A percentile compares a stretch with the other conserved stretches of the same genome.
Evolutionary conservation across 805 yeast genomes (phyloP).

Genomic region (Metschnikowia gruessii): DNA sequence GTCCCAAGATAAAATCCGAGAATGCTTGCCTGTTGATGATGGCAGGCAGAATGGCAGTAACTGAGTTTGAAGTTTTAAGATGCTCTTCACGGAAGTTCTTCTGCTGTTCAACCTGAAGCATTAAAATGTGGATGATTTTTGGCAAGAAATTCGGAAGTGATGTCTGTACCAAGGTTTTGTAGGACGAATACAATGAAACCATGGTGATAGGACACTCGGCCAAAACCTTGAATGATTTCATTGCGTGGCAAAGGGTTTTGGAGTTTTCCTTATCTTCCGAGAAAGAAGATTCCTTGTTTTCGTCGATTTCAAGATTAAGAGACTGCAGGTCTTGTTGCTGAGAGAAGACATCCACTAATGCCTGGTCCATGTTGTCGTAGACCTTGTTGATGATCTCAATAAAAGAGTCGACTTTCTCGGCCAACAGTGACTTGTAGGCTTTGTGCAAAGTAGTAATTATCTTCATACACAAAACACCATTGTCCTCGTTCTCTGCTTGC

Average conservation of each 20-base stretch:
- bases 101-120: slow-evolving; percentile 81
- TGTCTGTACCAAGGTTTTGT: slow-evolving; percentile 68
- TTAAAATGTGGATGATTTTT: slow-evolving; percentile 67
- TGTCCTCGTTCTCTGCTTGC: slow-evolving; percentile 86
- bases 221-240: slow-evolving; percentile 82
- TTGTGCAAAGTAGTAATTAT: slow-evolving; percentile 82
- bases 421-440: slow-evolving; percentile 65
- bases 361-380: slow-evolving; percentile 73
- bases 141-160: slow-evolving; percentile 80
- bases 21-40: slow-evolving; percentile 75
- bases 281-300: slow-evolving; percentile 13
- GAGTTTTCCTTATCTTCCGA: slow-evolving; percentile 30
- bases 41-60: slow-evolving; percentile 69
- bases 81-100: slow-evolving; percentile 34
- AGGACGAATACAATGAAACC: slow-evolving; percentile 87
- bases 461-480: slow-evolving; percentile 88
- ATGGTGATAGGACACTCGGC: slow-evolving; percentile 97
- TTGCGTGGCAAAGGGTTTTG: slow-evolving; percentile 60
- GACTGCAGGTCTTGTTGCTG: slow-evolving; percentile 10
- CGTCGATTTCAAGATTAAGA: slow-evolving; percentile 12
- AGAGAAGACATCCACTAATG: slow-evolving; percentile 70
- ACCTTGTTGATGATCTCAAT: slow-evolving; percentile 71
- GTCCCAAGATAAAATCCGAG: slow-evolving; percentile 87
- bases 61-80: slow-evolving; percentile 56
- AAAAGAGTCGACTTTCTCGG: slow-evolving; percentile 74